Evolutionary conservation across 306 rosid species (phyloP).

Genomic region (Casuarina cunninghamiana): DNA sequence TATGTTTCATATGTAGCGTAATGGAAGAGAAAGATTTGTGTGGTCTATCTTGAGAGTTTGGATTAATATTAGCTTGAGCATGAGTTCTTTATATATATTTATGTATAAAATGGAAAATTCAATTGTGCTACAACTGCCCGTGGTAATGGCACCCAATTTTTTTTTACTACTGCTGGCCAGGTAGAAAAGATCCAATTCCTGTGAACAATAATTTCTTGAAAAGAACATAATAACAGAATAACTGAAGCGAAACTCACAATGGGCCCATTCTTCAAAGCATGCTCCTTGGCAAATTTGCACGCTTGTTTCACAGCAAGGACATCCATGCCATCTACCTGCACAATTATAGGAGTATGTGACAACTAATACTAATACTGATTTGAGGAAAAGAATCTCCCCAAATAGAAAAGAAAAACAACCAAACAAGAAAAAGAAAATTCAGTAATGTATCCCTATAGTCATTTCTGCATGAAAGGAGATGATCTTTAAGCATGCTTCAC

Average conservation of each 20-base stretch:
- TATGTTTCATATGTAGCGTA: neutral
- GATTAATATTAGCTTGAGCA: neutral
- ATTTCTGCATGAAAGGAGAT: neutral
- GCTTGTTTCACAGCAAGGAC: constrained; percentile 95
- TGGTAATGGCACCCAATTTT: neutral
- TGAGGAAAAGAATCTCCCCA: neutral
- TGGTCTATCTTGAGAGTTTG: neutral
- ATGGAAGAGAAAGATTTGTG: neutral
- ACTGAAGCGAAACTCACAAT: constrained; percentile 65
- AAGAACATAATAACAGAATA: constrained; percentile 4
- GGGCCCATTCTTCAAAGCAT: constrained; percentile 94
- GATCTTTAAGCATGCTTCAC: neutral
- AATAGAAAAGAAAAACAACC: no score
- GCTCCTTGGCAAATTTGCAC: constrained; percentile 89
- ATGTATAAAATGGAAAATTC: neutral
- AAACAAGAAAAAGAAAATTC: no score
- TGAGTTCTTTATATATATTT: neutral
- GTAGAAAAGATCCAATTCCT: constrained; percentile 13
- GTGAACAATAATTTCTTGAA: constrained; percentile 4
- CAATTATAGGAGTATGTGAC: constrained; percentile 18
- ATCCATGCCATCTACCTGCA: constrained; percentile 98
- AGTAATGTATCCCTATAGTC: neutral
- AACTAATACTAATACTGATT: neutral
- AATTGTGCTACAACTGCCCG: neutral
- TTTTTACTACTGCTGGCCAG: constrained; percentile 8